Base-by-base conservation (phyloP, 257 asterid genomes). In the Salvia splendens region DNA sequence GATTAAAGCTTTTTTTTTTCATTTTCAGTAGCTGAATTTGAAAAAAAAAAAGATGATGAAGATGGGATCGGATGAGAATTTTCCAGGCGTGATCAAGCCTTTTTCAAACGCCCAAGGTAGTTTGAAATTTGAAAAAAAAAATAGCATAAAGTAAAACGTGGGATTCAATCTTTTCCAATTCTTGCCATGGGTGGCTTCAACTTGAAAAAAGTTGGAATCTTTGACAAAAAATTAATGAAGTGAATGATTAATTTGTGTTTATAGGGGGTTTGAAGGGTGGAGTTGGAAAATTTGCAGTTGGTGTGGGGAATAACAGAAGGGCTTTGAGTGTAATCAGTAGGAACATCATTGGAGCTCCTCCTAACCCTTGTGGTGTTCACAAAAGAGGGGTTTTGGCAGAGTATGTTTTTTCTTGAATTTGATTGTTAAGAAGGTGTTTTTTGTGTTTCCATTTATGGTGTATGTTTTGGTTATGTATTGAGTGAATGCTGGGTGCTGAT, bases 51-150 rank as follows among this genome's bases (percentile, higher is more conserved):
- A 52, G 56, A 64, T 38, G 64, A 71, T 41, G 65, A 77, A 80
- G 73, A 89, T 84, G 97, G 64, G 93, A 84, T 78, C 96, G 45
- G 80, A 89, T 45, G 97, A 92, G 88, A 92, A 87, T 64, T 70
- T 71, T 51, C 70, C 71, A 4, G 84, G 61, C 11, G 69, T 77
- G 76, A 82, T 78, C 73, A 82, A 83, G 84, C 75, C 85, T 54
- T 79, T 89, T 54, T 79, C 89, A 64, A 85, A 79, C 68, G 54
- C 67, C 81, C 95, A 82, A 73, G 89, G 89, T 84, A 54, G 45
- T 65, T 82, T 64, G n/a, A 71, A 62, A 40, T 65, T 69, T 53
- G 20, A 68, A 60, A 47, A 17, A 17, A 67, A 36, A 3, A 2
- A 15, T 48, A 35, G 72, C 12, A 24, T 65, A 32, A 64, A 62